Evolutionary conservation across 129 eudicot genomes (phyloP).

Genomic region (Rutidosis leptorrhynchoides): DNA sequence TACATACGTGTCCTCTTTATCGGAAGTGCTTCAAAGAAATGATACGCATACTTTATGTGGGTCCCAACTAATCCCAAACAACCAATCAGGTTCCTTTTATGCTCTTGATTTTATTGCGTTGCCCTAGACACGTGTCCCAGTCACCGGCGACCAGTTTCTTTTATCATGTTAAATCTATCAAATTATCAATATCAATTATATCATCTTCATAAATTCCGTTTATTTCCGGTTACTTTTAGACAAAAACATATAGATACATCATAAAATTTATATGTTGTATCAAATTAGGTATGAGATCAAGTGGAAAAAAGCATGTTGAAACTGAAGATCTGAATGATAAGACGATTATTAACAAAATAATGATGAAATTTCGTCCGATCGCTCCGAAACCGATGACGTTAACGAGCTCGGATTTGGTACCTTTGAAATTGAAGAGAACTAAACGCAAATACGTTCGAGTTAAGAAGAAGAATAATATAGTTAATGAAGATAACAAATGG

Average conservation of each 20-base stretch:
- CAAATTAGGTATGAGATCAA: conserved; percentile 19
- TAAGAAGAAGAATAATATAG: conserved; percentile 36
- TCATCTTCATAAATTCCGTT: conserved; percentile 30
- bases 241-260: neutral
- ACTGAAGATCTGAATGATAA: conserved; percentile 26
- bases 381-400: conserved; percentile 51
- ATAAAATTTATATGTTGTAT: neutral
- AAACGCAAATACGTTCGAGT: conserved; percentile 57
- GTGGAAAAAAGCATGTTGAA: conserved; percentile 17
- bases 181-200: conserved; percentile 4
- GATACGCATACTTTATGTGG: conserved; percentile 29
- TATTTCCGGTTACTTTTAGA: conserved; percentile 18
- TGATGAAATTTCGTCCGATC: conserved; percentile 71
- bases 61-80: conserved; percentile 24
- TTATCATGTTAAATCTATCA: neutral
- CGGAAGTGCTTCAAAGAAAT: conserved; percentile 32
- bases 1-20: conserved; percentile 35
- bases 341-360: conserved; percentile 47
- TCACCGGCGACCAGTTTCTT: conserved; percentile 26
- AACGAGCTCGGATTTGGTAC: neutral
- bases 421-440: conserved; percentile 23
- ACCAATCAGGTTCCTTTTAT: conserved; percentile 22
- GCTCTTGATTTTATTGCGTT: conserved; percentile 17
- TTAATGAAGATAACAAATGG: conserved; percentile 5
- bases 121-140: conserved; percentile 61